phyloP scores from a whole-genome alignment of 306 rosid genomes.

The Abrus precatorius region DNA sequence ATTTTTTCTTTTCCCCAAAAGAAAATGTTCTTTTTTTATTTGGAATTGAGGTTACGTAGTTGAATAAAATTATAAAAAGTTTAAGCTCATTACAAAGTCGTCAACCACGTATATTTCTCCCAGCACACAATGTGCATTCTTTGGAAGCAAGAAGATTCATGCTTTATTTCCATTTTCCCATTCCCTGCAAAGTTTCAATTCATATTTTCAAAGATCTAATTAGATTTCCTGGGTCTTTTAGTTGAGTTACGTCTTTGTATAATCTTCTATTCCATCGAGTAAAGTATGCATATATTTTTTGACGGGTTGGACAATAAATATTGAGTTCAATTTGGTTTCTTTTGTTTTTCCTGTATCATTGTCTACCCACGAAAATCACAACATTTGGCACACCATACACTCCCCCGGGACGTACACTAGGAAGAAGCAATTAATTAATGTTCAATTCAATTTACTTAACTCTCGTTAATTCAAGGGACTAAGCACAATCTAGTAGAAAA shows the following conservation, averaged over 20 bases:
- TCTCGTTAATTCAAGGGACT: background rate
- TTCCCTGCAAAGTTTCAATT: conserved; percentile 29
- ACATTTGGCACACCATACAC: background rate
- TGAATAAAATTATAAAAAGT: conserved; percentile 3
- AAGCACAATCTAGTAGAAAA: background rate
- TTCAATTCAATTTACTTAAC: background rate
- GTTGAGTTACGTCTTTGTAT: conserved; percentile 24
- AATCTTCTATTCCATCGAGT: conserved; percentile 17
- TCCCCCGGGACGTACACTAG: background rate
- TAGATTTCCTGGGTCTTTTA: conserved; percentile 4
- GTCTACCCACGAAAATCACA: no score
- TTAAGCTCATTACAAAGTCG: conserved; percentile 40
- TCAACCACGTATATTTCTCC: conserved; percentile 42
- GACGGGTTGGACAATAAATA: background rate
- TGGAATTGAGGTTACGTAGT: conserved; percentile 37
- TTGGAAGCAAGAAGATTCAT: conserved; percentile 34
- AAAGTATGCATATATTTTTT: background rate
- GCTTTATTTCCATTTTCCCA: conserved; percentile 16
- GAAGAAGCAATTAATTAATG: background rate
- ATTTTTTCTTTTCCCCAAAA: background rate
- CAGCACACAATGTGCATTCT: conserved; percentile 29
- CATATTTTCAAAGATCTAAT: conserved; percentile 9
- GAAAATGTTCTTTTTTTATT: background rate
- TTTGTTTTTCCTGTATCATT: background rate
- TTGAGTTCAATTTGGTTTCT: background rate